These are phyloP conservation scores for Debaryomycetaceae sp. DNA, from an alignment of 1,139 yeast species.

Conservation along the genomic window DNA sequence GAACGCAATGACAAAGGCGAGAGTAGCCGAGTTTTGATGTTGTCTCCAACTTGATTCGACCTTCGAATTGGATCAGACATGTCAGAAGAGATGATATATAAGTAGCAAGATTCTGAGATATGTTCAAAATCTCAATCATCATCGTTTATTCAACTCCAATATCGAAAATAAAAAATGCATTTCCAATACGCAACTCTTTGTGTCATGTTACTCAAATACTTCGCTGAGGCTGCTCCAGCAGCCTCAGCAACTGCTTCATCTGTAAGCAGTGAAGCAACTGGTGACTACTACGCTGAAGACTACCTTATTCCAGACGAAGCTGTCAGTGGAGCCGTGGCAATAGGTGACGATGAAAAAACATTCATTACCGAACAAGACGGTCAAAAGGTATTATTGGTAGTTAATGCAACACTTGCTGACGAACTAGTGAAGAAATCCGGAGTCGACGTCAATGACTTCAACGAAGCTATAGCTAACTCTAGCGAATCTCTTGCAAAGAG, in stretches of 20 bases:
- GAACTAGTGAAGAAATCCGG: conserved; percentile 7
- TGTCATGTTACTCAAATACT: background rate
- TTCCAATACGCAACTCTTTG: background rate
- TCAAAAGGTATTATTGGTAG: conserved; percentile 13
- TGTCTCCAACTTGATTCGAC: no score
- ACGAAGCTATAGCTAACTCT: conserved; percentile 4
- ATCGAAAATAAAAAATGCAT: background rate
- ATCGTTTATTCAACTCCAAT: background rate
- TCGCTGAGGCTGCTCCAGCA: conserved; percentile 10
- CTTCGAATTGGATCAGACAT: no score
- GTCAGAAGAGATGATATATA: no score
- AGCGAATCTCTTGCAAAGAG: background rate
- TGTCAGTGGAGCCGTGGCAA: conserved; percentile 9
- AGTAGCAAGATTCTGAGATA: background rate
- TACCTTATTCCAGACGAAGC: conserved; percentile 16
- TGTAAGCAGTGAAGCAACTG: conserved; percentile 2
- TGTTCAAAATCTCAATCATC: background rate
- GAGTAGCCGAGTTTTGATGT: no score
- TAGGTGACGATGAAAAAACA: conserved; percentile 14
- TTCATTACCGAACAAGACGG: conserved; percentile 14
- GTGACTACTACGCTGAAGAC: conserved; percentile 5
- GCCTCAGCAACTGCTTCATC: conserved; percentile 3
- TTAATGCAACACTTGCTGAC: conserved; percentile 17
- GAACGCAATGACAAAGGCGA: background rate
- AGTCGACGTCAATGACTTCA: conserved; percentile 5